A percentile compares a stretch with the other conserved stretches of the same genome.
Conservation (phyloP, 805 yeast genomes). For the Metschnikowia cerradonensis region DNA sequence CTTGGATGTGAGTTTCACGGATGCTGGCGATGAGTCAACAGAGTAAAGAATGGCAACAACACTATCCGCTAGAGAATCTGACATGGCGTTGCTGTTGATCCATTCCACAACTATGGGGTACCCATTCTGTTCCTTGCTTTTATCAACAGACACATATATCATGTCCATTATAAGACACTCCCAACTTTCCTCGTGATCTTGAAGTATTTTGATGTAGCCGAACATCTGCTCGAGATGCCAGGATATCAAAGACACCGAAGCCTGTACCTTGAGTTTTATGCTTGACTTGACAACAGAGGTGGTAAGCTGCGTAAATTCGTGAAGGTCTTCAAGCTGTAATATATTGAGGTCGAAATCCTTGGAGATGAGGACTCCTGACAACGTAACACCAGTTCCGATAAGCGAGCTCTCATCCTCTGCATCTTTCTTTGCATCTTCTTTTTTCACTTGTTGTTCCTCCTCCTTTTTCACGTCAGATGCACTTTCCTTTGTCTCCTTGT, state of each 20-base stretch:
- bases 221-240: constrained; percentile 97
- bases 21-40: constrained; percentile 92
- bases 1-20: constrained; percentile 79
- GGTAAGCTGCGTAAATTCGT: constrained; percentile 82
- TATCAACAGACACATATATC: constrained; percentile 42
- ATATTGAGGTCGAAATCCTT: constrained; percentile 85
- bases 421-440: constrained; percentile 7
- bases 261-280: constrained; percentile 73
- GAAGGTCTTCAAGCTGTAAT: constrained; percentile 78
- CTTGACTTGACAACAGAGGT: constrained; percentile 81
- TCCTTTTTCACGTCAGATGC: not conserved
- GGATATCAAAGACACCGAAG: constrained; percentile 71
- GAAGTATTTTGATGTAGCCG: constrained; percentile 67
- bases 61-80: constrained; percentile 92
- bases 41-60: constrained; percentile 85
- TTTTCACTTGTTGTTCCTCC: constrained; percentile 5
- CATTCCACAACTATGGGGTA: constrained; percentile 71
- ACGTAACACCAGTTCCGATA: constrained; percentile 27
- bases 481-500: not conserved
- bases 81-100: constrained; percentile 77
- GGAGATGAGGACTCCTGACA: constrained; percentile 86
- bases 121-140: constrained; percentile 23
- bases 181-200: constrained; percentile 49
- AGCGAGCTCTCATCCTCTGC: constrained; percentile 15
- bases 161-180: constrained; percentile 44